phyloP scores from a whole-genome alignment of 2,329 filamentous ascomycete genomes.

The Arthrobotrys pseudoclavata region DNA sequence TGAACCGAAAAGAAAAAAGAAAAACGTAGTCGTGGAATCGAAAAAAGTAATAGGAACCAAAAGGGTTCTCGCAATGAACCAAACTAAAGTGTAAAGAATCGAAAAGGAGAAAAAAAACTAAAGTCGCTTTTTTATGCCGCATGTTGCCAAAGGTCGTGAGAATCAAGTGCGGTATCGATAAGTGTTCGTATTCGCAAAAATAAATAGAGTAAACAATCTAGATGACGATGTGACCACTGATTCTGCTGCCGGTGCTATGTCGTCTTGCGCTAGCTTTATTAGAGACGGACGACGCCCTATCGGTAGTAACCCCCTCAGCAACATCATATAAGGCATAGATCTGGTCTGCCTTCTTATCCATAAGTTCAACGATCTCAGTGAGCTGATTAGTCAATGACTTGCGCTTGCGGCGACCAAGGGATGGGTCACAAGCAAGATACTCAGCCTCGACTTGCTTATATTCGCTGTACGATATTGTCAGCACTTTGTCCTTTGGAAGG shows the following conservation, averaged over 20 bases:
- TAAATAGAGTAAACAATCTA: constrained; percentile 6
- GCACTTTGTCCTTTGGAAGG: constrained; percentile 10
- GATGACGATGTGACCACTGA: constrained; percentile 36
- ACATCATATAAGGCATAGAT: constrained; percentile 64
- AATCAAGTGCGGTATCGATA: constrained; percentile 12
- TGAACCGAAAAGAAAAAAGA: neutral
- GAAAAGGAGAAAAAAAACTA: constrained; percentile 6
- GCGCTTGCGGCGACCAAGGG: constrained; percentile 62
- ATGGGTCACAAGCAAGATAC: constrained; percentile 63
- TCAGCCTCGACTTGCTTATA: constrained; percentile 63
- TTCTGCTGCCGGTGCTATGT: constrained; percentile 21
- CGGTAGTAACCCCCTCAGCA: constrained; percentile 59
- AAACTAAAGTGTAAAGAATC: constrained; percentile 1
- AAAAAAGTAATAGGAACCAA: constrained; percentile 13
- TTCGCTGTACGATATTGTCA: constrained; percentile 49
- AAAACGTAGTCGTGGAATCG: constrained; percentile 5
- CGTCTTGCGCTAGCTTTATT: constrained; percentile 28
- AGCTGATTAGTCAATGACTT: constrained; percentile 63
- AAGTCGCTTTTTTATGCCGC: constrained; percentile 35
- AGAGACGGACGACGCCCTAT: constrained; percentile 22
- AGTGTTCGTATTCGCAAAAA: constrained; percentile 13
- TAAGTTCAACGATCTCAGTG: constrained; percentile 63
- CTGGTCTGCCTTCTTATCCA: constrained; percentile 64
- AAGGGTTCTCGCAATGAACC: neutral
- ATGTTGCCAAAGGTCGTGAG: constrained; percentile 20